These are phyloP conservation scores for Colletotrichum sojae DNA, from an alignment of 2,329 filamentous ascomycete species.

Conservation along the genomic window DNA sequence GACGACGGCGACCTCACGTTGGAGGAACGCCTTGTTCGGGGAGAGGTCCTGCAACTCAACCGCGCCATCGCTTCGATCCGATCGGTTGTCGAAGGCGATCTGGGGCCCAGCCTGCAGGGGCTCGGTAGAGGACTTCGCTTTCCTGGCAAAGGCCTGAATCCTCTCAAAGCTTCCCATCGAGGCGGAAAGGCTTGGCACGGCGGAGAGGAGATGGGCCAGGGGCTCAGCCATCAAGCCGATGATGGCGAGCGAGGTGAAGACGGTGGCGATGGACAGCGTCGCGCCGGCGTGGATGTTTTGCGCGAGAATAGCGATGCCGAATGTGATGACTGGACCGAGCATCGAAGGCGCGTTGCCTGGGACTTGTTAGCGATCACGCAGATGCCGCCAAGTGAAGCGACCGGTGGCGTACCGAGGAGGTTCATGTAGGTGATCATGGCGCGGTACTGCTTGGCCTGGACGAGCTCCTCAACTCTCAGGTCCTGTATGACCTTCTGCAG, in stretches of 20 bases:
- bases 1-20: not conserved
- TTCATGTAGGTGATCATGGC: slow-evolving; percentile 36
- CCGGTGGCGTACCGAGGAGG: not conserved
- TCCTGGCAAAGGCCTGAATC: slow-evolving; percentile 41
- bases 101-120: not conserved
- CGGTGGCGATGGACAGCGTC: slow-evolving; percentile 26
- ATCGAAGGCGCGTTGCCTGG: slow-evolving; percentile 35
- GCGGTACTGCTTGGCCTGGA: slow-evolving; percentile 43
- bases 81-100: not conserved
- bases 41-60: not conserved
- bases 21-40: not conserved
- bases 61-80: no score
- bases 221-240: slow-evolving; percentile 44
- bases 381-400: not conserved
- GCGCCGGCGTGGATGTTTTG: slow-evolving; percentile 9
- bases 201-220: slow-evolving; percentile 41
- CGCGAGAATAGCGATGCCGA: slow-evolving; percentile 43
- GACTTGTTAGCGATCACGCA: not conserved
- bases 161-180: slow-evolving; percentile 45
- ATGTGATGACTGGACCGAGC: slow-evolving; percentile 42
- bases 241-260: slow-evolving; percentile 46
- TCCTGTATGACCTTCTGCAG: slow-evolving; percentile 41
- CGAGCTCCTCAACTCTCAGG: slow-evolving; percentile 43
- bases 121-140: not conserved
- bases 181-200: slow-evolving; percentile 43